Base-by-base conservation (phyloP, 768 basidiomycete species). In the button mushroom (Agaricus bisporus) region DNA sequence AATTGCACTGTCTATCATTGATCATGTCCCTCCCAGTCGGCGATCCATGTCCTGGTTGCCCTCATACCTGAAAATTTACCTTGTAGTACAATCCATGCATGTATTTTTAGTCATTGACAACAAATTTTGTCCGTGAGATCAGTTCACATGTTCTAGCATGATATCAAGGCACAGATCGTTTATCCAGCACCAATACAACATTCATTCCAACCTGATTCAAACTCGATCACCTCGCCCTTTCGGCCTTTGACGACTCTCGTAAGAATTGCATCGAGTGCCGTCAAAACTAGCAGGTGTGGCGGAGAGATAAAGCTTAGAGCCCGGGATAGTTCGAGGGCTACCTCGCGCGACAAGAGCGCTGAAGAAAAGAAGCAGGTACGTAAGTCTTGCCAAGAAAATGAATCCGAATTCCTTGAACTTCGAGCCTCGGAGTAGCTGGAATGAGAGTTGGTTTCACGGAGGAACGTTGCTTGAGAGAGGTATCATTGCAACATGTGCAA, bases 301-400 rank as follows among this genome's bases (percentile, higher is more conserved):
- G 39, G 45, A 17, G 46, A 26, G 22, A 28, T 47, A 12, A 38
- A 18, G 38, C n/a, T 26, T 37, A 41, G 17, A 22, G 8, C 29
- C 20, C 47, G 41, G 29, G 46, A 54, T 35, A 39, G 39, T 15
- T 25, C 50, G 20, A 37, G 15, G 45, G 17, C 18, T 43, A 42
- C 52, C 38, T 45, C 52, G 38, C 42, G 38, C 37, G 45, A 54
- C 52, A 39, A 48, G 47, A 42, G 53, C 53, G 53, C 53, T 48
- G 53, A 37, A 54, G 35, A 25, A 36, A 48, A 54, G 53, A 48
- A 54, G 52, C 35, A 26, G 18, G 47, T 54, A 54, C 53, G 53
- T 54, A 54, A 54, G n/a, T 20, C 25, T 39, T 48, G 47, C 46
- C 53, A 54, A 54, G 47, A 32, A 32, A 48, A n/a, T 36, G 39